These are phyloP conservation scores for Endotrypanum monterogeii DNA, from an alignment of 208 protist genomes.

Conservation along the genomic window DNA sequence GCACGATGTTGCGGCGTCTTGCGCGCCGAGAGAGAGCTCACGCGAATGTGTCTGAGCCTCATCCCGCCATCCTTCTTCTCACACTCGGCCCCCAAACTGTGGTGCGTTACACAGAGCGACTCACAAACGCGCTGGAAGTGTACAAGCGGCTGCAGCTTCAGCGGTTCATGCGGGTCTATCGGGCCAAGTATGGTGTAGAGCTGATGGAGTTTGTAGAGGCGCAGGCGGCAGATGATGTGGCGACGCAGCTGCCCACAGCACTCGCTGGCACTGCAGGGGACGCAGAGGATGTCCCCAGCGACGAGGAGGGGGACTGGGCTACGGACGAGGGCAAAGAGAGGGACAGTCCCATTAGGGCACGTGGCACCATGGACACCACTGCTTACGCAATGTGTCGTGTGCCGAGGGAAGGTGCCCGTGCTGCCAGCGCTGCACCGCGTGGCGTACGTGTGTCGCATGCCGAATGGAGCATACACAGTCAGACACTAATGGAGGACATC, in stretches of 20 bases:
- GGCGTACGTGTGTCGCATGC: constrained; percentile 1
- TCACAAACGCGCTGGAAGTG: constrained; percentile 48
- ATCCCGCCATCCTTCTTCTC: constrained; percentile 47
- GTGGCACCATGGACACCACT: neutral
- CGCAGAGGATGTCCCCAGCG: constrained; percentile 12
- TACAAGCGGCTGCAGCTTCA: constrained; percentile 68
- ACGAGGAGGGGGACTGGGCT: constrained; percentile 3
- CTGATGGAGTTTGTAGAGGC: constrained; percentile 12
- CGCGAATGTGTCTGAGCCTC: neutral
- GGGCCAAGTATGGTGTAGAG: constrained; percentile 44
- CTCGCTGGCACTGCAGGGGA: constrained; percentile 7
- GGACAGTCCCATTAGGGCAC: neutral
- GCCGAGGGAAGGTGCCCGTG: neutral
- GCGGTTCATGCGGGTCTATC: constrained; percentile 60
- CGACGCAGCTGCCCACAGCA: neutral
- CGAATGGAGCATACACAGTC: neutral
- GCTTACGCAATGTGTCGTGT: neutral
- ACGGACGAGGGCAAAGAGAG: neutral
- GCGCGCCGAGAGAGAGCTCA: neutral
- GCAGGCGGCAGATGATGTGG: neutral
- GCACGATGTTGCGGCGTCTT: constrained; percentile 19
- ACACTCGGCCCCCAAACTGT: constrained; percentile 40
- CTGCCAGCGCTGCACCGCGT: neutral
- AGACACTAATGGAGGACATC: neutral
- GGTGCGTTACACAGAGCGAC: constrained; percentile 53